Evolutionary conservation across 257 asterid species (phyloP), one percentile per base, ranked within the genome.

Genomic region (Echites panduratus): DNA sequence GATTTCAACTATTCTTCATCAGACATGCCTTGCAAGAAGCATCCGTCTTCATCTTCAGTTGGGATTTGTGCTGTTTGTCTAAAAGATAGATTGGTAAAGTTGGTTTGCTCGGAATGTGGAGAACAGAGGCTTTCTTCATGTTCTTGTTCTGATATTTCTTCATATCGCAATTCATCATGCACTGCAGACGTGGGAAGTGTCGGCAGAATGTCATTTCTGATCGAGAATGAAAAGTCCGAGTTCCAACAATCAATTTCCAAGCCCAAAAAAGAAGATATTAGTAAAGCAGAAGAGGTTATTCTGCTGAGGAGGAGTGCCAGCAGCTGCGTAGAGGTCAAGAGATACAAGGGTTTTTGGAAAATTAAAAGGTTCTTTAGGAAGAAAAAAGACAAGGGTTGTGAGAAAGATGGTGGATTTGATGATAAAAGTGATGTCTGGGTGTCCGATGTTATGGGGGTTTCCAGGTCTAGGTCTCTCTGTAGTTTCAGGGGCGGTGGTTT

Each of bases 91-190:
- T 82, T 94, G n/a, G 85, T 88, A 22, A 83, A 87, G 7, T 56
- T 94, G 45, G 88, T 94, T 6, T 94, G 98, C 81, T 84, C 96
- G 0, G 98, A 94, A 29, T 94, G 98, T 70, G 98, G 98, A 45
- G 98, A 94, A 70, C 96, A 94, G 79, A 78, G 98, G 7, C 84
- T 89, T 5, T 87, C 96, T 22, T 91, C 97, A 0, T 91, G 96
- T 52, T 91, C 98, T 29, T 91, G 97, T 83, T 88, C 98, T 11
- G 98, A 89, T 63, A 78, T 84, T 19, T 87, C 94, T 41, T 86
- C 97, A 0, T 78, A 86, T 67, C 80, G 88, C 20, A 89, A 88
- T 40, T 92, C 97, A 0, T 87, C 89, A 35, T 83, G 90, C 38
- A 75, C 87, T 2, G 85, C 83, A 76, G 96, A 92, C 29, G 84